Evolutionary conservation across 495 filamentous ascomycete species (phyloP).

Genomic region (Cairneyella variabilis): DNA sequence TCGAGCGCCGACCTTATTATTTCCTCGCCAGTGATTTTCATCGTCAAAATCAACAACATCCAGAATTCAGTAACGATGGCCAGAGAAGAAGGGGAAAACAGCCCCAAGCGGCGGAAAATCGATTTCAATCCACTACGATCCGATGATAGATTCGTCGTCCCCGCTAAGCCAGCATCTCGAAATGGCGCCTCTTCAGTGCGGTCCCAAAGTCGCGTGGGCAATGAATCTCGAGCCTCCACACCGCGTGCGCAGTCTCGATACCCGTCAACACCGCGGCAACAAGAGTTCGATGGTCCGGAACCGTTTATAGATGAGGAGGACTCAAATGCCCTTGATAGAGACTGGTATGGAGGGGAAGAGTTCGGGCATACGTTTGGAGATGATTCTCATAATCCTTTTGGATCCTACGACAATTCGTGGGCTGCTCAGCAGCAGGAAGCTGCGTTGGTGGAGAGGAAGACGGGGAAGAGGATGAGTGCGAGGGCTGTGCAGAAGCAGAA

Average conservation of each 20-base stretch:
- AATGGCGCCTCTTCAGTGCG: slow-evolving; percentile 31
- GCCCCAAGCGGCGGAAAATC: slow-evolving; percentile 58
- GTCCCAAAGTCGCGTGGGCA: slow-evolving; percentile 30
- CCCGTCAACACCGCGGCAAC: slow-evolving; percentile 44
- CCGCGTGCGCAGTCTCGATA: slow-evolving; percentile 41
- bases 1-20: neutral
- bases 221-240: slow-evolving; percentile 38
- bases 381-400: slow-evolving; percentile 68
- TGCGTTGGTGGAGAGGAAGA: slow-evolving; percentile 69
- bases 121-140: slow-evolving; percentile 53
- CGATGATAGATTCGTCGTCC: slow-evolving; percentile 51
- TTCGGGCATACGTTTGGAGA: slow-evolving; percentile 75
- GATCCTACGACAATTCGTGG: slow-evolving; percentile 59
- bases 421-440: slow-evolving; percentile 70
- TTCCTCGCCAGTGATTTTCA: neutral
- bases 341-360: slow-evolving; percentile 83
- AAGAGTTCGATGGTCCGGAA: slow-evolving; percentile 51
- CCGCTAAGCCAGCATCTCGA: slow-evolving; percentile 43
- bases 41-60: neutral
- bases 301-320: slow-evolving; percentile 41
- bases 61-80: slow-evolving; percentile 21
- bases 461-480: slow-evolving; percentile 63
- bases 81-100: slow-evolving; percentile 42
- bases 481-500: slow-evolving; percentile 79
- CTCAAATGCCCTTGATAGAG: slow-evolving; percentile 70